These are phyloP conservation scores for Teunomyces panamensis DNA, from an alignment of 805 yeast species.

Conservation along the genomic window DNA sequence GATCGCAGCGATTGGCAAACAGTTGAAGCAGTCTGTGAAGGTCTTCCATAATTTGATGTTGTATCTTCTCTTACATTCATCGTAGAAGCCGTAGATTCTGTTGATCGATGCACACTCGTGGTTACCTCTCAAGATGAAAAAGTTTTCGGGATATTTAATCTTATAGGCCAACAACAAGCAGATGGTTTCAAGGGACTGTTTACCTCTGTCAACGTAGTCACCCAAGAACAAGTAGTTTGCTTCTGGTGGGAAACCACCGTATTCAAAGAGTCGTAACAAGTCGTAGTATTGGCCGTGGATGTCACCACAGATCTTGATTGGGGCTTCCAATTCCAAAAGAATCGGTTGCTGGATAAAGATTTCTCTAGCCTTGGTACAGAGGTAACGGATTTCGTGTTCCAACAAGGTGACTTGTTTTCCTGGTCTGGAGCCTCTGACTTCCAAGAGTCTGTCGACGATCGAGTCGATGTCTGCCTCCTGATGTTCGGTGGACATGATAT, in stretches of 20 bases:
- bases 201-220: conserved; percentile 98
- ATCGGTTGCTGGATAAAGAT: conserved; percentile 98
- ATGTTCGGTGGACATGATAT: conserved; percentile 30
- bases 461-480: conserved; percentile 93
- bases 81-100: conserved; percentile 97
- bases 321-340: conserved; percentile 92
- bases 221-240: conserved; percentile 94
- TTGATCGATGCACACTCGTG: conserved; percentile 98
- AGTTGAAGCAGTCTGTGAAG: conserved; percentile 96
- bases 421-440: conserved; percentile 97
- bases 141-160: conserved; percentile 97
- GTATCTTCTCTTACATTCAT: conserved; percentile 97
- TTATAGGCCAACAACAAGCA: conserved; percentile 92
- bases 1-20: conserved; percentile 97
- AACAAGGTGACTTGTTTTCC: conserved; percentile 94
- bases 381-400: conserved; percentile 90
- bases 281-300: conserved; percentile 98
- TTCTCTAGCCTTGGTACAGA: conserved; percentile 97
- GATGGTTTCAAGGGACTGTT: conserved; percentile 94
- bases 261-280: conserved; percentile 89
- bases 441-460: conserved; percentile 92
- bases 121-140: conserved; percentile 94
- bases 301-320: conserved; percentile 96
- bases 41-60: conserved; percentile 98
- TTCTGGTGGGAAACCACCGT: conserved; percentile 99